Base-by-base conservation (phyloP, 2,329 filamentous ascomycete species). In the Domatiomyces catenatus region DNA sequence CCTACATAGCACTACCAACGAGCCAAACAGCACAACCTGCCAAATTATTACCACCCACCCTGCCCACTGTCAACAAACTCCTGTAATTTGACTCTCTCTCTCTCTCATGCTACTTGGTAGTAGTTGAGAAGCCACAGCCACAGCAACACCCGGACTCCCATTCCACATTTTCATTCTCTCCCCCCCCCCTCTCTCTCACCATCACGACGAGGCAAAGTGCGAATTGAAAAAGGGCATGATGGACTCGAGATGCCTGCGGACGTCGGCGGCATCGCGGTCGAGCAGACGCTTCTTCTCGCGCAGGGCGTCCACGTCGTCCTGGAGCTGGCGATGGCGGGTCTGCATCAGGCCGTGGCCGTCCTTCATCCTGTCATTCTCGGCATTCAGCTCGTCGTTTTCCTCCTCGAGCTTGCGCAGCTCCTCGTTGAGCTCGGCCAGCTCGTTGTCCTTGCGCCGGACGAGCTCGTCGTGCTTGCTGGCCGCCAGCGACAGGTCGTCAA, bases 381-480 rank as follows among this genome's bases (percentile, higher is more conserved):
- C 77, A 56, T 94, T 87, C 36, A 94, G 80, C 12, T 74, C 75
- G 54, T 80, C 81, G 26, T 83, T 84, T 60, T 95, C 89, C 48
- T 81, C 79, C 63, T 94, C 85, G 58, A 84, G 83, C 56, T 83
- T 86, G 64, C 84, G 85, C 56, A 89, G 79, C 64, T 98, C 92
- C 8, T 81, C 80, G 59, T 88, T 86, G 32, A 96, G 75, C 45
- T 96, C 75, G 0, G 83, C 77, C 18, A 98, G 72, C 63, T 98
- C 93, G 64, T 89, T 94, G 63, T 98, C 92, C 65, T 96, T 98
- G 52, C 85, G 83, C 20, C 88, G 79, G 20, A 98, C 84, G 44
- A 96, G 77, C 60, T 96, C 90, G 66, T 98, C 92, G 58, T 94
- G 96, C 62, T 89, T 87, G 0, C 88, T 93, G 0, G 90, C 94